phyloP scores from a whole-genome alignment of 768 basidiomycete genomes.

The Galerina marginata region DNA sequence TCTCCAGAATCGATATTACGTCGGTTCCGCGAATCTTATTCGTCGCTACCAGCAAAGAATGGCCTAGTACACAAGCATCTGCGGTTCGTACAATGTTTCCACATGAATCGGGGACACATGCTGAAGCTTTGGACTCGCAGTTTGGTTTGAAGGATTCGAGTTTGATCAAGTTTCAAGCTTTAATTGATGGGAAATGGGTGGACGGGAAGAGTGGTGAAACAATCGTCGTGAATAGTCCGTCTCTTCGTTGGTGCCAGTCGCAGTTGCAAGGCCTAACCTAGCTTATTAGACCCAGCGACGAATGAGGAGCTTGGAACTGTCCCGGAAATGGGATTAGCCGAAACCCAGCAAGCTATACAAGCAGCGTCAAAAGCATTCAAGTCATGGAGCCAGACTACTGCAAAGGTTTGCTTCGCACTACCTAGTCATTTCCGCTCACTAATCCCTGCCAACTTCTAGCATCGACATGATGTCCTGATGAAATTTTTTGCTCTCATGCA shows the following conservation, averaged over 20 bases:
- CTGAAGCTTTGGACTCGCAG: constrained; percentile 35
- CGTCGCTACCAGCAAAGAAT: constrained; percentile 42
- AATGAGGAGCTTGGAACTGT: constrained; percentile 81
- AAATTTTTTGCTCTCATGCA: constrained; percentile 82
- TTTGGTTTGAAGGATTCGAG: constrained; percentile 80
- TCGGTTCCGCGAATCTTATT: background rate
- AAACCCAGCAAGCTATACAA: constrained; percentile 84
- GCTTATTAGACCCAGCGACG: constrained; percentile 83
- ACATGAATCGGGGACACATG: background rate
- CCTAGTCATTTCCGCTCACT: background rate
- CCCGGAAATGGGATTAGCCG: constrained; percentile 87
- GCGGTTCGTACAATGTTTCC: constrained; percentile 31
- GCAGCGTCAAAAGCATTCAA: constrained; percentile 83
- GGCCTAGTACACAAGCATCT: constrained; percentile 61
- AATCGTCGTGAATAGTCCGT: constrained; percentile 79
- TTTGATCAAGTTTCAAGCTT: constrained; percentile 75
- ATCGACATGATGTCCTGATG: constrained; percentile 83
- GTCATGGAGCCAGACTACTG: constrained; percentile 86
- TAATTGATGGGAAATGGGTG: constrained; percentile 88
- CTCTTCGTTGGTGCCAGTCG: background rate
- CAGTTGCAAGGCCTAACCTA: background rate
- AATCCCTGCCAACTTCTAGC: constrained; percentile 39
- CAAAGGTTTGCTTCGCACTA: constrained; percentile 62
- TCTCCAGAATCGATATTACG: constrained; percentile 8
- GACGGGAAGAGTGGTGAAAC: constrained; percentile 76